phyloP scores from a whole-genome alignment of 768 basidiomycete genomes.

The Psilocybe azurescens region DNA sequence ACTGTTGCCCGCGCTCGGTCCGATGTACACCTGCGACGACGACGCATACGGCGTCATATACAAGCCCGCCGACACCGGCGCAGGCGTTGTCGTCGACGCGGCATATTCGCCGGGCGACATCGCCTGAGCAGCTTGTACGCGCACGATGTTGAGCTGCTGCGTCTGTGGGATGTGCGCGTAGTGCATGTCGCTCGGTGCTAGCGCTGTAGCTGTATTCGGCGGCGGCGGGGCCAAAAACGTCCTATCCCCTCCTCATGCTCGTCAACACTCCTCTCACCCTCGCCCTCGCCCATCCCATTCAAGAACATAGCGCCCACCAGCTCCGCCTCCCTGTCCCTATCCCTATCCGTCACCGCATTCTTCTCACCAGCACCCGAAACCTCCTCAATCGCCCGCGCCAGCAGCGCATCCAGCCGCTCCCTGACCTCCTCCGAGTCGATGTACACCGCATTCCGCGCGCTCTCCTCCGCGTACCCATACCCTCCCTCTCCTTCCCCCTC shows the following conservation, averaged over 20 bases:
- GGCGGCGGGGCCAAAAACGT: neutral
- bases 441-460: conserved; percentile 39
- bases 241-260: neutral
- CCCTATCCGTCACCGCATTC: conserved; percentile 10
- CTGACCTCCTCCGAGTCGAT: conserved; percentile 38
- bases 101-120: neutral
- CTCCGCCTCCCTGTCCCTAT: conserved; percentile 1
- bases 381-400: conserved; percentile 22
- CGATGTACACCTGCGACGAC: conserved; percentile 34
- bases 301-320: neutral
- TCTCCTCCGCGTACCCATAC: neutral
- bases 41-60: conserved; percentile 21
- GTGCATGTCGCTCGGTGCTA: neutral
- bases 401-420: conserved; percentile 28
- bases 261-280: neutral
- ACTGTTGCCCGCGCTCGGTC: conserved; percentile 9
- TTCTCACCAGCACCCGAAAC: conserved; percentile 10
- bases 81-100: neutral
- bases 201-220: neutral
- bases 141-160: neutral
- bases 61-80: conserved; percentile 6
- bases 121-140: neutral
- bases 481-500: neutral
- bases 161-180: neutral
- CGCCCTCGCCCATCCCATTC: neutral